A percentile compares a stretch with the other conserved stretches of the same genome.
Conservation (phyloP, 139 green algal genomes). For the Chlamydomonas sp. region DNA sequence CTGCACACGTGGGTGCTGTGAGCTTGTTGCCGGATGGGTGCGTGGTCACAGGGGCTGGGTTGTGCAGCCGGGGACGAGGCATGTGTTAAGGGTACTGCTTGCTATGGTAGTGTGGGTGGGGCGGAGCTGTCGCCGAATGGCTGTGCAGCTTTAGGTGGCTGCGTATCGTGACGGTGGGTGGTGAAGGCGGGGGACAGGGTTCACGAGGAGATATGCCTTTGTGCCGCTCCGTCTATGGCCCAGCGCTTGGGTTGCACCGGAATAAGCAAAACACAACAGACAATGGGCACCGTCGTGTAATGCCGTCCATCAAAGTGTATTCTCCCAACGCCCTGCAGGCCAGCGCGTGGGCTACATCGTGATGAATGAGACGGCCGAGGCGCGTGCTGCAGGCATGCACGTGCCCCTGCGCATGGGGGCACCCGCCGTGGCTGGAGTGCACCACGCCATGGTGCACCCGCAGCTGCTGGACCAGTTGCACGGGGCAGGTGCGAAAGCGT, state of each 20-base stretch:
- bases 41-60: too few relatives aligned
- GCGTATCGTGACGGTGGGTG: background rate
- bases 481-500: background rate
- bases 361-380: conserved; percentile 60
- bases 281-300: background rate
- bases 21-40: too few relatives aligned
- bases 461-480: conserved; percentile 30
- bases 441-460: conserved; percentile 51
- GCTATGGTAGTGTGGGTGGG: background rate
- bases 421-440: conserved; percentile 48
- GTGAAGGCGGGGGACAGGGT: background rate
- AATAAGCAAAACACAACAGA: background rate
- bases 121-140: conserved; percentile 9
- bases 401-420: conserved; percentile 49
- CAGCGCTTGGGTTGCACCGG: background rate
- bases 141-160: background rate
- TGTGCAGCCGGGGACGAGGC: background rate
- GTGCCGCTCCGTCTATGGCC: background rate
- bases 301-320: background rate
- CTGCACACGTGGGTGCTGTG: too few relatives aligned
- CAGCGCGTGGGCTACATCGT: conserved; percentile 58
- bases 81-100: background rate
- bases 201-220: background rate
- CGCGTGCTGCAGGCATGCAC: conserved; percentile 42
- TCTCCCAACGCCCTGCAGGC: background rate